A percentile compares a stretch with the other conserved stretches of the same genome.
Evolutionary conservation across 305 asterid genomes (phyloP).

Genomic region (Andrographis paniculata): DNA sequence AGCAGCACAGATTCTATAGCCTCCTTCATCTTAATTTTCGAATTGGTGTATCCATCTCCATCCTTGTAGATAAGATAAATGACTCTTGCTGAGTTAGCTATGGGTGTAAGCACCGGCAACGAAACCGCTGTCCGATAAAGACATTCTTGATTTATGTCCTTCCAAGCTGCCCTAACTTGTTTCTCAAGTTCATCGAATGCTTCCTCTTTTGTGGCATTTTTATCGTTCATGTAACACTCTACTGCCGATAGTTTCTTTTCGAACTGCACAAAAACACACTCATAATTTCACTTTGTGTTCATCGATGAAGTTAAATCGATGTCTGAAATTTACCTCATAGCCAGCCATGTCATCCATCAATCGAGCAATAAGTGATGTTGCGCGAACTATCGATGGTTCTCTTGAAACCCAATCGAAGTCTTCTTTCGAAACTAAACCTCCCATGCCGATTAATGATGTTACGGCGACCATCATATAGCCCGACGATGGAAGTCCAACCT

Average conservation of each 20-base stretch:
- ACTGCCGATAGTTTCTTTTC: conserved; percentile 21
- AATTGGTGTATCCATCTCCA: conserved; percentile 28
- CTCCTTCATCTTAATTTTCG: conserved; percentile 17
- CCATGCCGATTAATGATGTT: conserved; percentile 29
- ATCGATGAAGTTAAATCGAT: too few species aligned
- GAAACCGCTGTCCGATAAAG: conserved; percentile 16
- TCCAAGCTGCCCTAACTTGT: conserved; percentile 25
- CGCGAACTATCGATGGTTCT: conserved; percentile 26
- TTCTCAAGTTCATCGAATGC: conserved; percentile 16
- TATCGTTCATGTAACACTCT: conserved; percentile 28
- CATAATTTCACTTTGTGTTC: too few species aligned
- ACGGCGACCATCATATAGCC: conserved; percentile 26
- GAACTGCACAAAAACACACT: conserved; percentile 19
- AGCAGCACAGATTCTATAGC: conserved; percentile 18
- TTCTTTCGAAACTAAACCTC: conserved; percentile 5
- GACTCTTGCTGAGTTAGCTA: conserved; percentile 22
- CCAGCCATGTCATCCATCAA: conserved; percentile 34
- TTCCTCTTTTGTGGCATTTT: conserved; percentile 22
- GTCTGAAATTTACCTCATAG: conserved; percentile 28
- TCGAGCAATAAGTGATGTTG: conserved; percentile 20
- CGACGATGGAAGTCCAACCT: conserved; percentile 18
- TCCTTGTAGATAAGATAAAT: conserved; percentile 21
- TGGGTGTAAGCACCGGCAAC: conserved; percentile 8
- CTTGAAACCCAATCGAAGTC: conserved; percentile 26
- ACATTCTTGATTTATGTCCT: conserved; percentile 32